These are phyloP conservation scores for Calonectria honghensis DNA, from an alignment of 2,329 filamentous ascomycete genomes.

Conservation along the genomic window DNA sequence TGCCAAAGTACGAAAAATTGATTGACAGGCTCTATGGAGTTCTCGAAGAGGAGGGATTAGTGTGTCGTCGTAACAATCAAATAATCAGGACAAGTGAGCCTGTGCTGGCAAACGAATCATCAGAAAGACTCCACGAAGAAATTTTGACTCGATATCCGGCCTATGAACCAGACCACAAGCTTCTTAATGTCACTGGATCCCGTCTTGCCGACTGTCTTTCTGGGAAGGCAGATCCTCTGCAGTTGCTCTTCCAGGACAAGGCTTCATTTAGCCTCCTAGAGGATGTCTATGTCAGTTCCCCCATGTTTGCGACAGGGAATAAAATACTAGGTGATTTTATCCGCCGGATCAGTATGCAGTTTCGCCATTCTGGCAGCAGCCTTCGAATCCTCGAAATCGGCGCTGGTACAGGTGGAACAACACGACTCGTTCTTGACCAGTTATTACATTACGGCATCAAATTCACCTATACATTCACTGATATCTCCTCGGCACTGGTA, in stretches of 20 bases:
- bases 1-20: neutral
- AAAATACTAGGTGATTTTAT: constrained; percentile 50
- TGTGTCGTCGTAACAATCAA: neutral
- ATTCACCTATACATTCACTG: constrained; percentile 66
- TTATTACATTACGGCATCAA: constrained; percentile 51
- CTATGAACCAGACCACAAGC: neutral
- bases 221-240: constrained; percentile 60
- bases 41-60: neutral
- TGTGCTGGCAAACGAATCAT: neutral
- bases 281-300: constrained; percentile 60
- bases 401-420: constrained; percentile 66
- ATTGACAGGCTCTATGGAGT: neutral
- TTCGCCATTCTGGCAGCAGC: constrained; percentile 14
- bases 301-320: constrained; percentile 51
- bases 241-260: constrained; percentile 61
- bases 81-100: neutral
- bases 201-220: constrained; percentile 62
- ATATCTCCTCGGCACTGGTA: constrained; percentile 61
- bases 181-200: constrained; percentile 48
- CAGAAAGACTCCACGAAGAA: neutral
- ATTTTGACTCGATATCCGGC: neutral
- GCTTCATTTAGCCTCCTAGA: constrained; percentile 55
- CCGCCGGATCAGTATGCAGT: constrained; percentile 8
- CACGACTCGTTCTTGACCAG: constrained; percentile 54
- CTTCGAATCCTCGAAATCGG: constrained; percentile 66